phyloP scores from a whole-genome alignment of 192 early-diverging fungal species.

The Geranomyces variabilis region DNA sequence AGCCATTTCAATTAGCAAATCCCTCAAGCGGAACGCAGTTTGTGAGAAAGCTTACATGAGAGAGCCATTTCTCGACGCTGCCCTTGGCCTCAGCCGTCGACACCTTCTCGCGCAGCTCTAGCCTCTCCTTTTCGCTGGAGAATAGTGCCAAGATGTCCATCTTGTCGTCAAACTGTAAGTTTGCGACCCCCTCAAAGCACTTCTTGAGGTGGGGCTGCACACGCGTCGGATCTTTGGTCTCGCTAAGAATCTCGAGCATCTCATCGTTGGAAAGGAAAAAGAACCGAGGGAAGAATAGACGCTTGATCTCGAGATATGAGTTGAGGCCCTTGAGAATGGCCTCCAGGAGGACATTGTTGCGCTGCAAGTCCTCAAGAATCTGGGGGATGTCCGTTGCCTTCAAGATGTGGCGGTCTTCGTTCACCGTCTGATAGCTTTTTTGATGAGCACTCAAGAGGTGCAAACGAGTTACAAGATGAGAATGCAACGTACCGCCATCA shows the following conservation, averaged over 20 bases:
- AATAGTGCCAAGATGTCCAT: conserved; percentile 58
- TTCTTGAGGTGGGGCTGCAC: conserved; percentile 71
- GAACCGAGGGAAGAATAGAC: conserved; percentile 64
- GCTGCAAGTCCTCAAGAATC: conserved; percentile 57
- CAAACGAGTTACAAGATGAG: neutral
- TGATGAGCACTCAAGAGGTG: conserved; percentile 12
- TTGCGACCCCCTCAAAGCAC: conserved; percentile 66
- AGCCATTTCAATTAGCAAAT: neutral
- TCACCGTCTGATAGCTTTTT: conserved; percentile 42
- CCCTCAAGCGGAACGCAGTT: neutral
- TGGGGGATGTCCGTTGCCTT: conserved; percentile 64
- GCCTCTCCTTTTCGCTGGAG: conserved; percentile 61
- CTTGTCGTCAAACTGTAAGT: conserved; percentile 60
- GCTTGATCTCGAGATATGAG: conserved; percentile 63
- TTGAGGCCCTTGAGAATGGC: conserved; percentile 67
- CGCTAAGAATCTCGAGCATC: conserved; percentile 70
- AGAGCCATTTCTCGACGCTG: conserved; percentile 66
- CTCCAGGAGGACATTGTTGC: conserved; percentile 59
- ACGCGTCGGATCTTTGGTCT: conserved; percentile 65
- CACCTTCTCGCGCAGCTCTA: conserved; percentile 53
- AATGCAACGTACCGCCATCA: conserved; percentile 51
- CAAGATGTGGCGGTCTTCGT: conserved; percentile 58
- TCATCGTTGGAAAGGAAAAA: conserved; percentile 72
- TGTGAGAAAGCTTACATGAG: conserved; percentile 28
- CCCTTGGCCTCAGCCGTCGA: conserved; percentile 67